Evolutionary conservation across 2,329 filamentous ascomycete genomes (phyloP).

Genomic region (Ophiostoma populinum): DNA sequence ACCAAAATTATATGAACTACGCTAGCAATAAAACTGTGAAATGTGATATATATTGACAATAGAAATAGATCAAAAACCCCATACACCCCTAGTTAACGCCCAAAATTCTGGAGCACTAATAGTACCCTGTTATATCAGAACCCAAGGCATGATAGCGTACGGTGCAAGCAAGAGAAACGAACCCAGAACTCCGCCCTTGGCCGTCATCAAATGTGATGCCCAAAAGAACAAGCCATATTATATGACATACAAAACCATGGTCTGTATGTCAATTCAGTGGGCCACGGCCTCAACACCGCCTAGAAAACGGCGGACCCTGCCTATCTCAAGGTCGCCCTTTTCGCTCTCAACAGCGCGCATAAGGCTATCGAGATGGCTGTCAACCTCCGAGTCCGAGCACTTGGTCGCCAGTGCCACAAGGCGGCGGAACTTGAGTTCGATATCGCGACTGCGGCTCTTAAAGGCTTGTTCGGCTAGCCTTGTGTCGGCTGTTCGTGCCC

Average conservation of each 20-base stretch:
- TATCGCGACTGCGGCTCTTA: conserved; percentile 62
- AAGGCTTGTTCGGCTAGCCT: conserved; percentile 51
- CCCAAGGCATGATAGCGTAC: background rate
- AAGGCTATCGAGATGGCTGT: conserved; percentile 61
- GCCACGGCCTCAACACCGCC: conserved; percentile 52
- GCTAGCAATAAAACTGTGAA: too few species aligned
- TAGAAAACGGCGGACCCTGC: conserved; percentile 61
- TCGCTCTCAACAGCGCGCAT: conserved; percentile 85
- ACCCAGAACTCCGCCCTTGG: too few species aligned
- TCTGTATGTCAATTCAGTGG: too few species aligned
- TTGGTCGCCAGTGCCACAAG: conserved; percentile 78
- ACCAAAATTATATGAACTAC: too few species aligned
- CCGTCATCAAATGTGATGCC: too few species aligned
- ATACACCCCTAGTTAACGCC: too few species aligned
- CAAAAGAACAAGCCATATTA: background rate
- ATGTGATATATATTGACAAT: background rate
- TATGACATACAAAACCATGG: background rate
- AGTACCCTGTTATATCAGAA: too few species aligned
- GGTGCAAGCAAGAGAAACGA: background rate
- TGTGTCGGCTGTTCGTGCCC: conserved; percentile 48
- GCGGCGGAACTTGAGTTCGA: conserved; percentile 74
- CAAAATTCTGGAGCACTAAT: too few species aligned
- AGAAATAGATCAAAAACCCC: background rate
- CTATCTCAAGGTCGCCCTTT: conserved; percentile 55
- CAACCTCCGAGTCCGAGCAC: conserved; percentile 61